These are phyloP conservation scores for Dactylellina drechsleri DNA, from an alignment of 2,329 filamentous ascomycete species.

Conservation along the genomic window DNA sequence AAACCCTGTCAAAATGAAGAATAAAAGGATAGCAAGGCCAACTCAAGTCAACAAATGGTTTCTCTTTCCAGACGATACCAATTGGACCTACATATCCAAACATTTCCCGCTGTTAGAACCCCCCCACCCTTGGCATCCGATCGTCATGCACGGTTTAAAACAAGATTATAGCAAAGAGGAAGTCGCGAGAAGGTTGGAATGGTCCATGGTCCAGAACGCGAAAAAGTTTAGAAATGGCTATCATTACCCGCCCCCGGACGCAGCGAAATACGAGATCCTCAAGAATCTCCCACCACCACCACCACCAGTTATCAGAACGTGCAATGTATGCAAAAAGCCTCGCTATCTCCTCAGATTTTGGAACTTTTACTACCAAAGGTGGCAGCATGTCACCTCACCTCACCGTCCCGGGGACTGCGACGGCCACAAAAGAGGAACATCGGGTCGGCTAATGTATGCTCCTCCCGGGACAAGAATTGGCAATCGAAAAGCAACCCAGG, in stretches of 20 bases:
- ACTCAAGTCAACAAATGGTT: neutral
- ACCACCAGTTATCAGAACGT: conserved; percentile 39
- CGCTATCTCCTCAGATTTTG: conserved; percentile 48
- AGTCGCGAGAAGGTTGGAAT: conserved; percentile 43
- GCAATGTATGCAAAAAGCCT: conserved; percentile 37
- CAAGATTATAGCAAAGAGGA: conserved; percentile 49
- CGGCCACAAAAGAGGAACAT: conserved; percentile 11
- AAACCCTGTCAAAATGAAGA: conserved; percentile 25
- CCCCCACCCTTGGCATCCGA: conserved; percentile 40
- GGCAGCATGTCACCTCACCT: conserved; percentile 45
- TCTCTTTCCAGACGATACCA: conserved; percentile 46
- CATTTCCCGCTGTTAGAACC: conserved; percentile 41
- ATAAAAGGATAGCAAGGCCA: neutral
- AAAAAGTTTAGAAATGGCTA: conserved; percentile 35
- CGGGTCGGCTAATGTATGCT: conserved; percentile 47
- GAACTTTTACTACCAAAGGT: conserved; percentile 45
- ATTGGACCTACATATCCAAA: conserved; percentile 6
- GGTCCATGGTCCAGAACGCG: conserved; percentile 41
- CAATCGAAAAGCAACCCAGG: neutral
- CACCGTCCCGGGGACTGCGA: conserved; percentile 36
- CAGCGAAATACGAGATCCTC: conserved; percentile 18
- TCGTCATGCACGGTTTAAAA: conserved; percentile 33
- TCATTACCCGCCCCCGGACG: conserved; percentile 24
- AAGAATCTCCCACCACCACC: conserved; percentile 28
- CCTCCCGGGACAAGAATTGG: conserved; percentile 20